Conservation (phyloP, 2,329 filamentous ascomycete species). For the Alternaria dauci region DNA sequence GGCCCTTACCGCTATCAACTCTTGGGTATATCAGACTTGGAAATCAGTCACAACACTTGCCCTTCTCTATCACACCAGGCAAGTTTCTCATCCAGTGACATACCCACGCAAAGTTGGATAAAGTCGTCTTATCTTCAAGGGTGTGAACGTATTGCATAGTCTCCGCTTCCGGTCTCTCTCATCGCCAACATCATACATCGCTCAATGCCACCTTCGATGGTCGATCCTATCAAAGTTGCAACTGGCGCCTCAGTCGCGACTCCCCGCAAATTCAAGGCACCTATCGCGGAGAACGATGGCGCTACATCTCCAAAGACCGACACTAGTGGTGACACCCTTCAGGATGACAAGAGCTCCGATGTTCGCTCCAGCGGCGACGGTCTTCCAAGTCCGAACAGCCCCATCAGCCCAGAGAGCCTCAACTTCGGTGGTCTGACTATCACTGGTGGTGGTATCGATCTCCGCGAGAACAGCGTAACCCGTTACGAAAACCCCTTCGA, state of each 20-base stretch:
- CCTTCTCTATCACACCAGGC: not conserved
- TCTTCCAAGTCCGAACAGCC: constrained; percentile 13
- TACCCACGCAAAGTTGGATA: not conserved
- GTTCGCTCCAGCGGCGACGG: constrained; percentile 11
- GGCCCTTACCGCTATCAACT: not conserved
- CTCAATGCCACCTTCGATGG: constrained; percentile 12
- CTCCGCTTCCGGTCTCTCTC: not conserved
- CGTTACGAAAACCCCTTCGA: constrained; percentile 20
- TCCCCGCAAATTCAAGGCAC: not conserved
- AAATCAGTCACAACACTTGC: not conserved
- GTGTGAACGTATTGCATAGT: not conserved
- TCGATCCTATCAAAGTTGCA: not conserved
- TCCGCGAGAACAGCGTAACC: not conserved
- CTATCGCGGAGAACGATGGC: not conserved
- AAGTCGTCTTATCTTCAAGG: not conserved
- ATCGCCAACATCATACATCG: not conserved
- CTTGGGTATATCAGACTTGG: not conserved
- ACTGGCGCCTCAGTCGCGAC: not conserved
- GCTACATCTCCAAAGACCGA: constrained; percentile 12
- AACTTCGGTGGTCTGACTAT: constrained; percentile 23
- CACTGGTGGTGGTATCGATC: not conserved
- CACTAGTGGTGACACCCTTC: constrained; percentile 25
- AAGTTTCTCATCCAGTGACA: not conserved
- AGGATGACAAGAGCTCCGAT: constrained; percentile 18
- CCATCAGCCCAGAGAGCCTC: constrained; percentile 21